These are phyloP conservation scores for Apostasia shenzhenica DNA, from an alignment of 106 monocot species.

Conservation along the genomic window DNA sequence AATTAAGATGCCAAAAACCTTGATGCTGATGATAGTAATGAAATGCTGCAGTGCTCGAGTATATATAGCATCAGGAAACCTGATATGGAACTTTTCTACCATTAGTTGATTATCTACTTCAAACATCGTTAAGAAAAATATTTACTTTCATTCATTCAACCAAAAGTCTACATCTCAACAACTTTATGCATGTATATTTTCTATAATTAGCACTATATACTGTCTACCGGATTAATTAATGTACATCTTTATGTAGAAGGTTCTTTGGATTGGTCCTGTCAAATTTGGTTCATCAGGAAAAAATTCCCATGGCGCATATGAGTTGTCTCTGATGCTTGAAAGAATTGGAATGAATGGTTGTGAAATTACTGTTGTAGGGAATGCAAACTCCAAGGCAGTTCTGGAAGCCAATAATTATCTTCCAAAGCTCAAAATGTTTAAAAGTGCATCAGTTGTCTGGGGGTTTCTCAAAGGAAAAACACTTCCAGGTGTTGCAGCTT, in stretches of 20 bases:
- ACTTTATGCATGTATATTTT: no score
- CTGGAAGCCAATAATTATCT: conserved; percentile 7
- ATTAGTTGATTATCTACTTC: no score
- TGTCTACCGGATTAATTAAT: no score
- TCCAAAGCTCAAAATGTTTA: conserved; percentile 31
- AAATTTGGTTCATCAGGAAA: conserved; percentile 28
- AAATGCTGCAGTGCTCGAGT: no score
- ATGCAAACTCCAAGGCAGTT: conserved; percentile 41
- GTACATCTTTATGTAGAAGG: conserved; percentile 34
- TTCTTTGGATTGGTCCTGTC: conserved; percentile 73
- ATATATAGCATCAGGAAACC: no score
- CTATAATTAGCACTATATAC: no score
- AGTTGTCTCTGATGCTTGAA: conserved; percentile 51
- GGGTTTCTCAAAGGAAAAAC: conserved; percentile 64
- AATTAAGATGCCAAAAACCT: no score
- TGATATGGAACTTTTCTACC: no score
- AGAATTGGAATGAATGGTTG: conserved; percentile 40
- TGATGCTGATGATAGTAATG: no score
- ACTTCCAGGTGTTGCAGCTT: conserved; percentile 78
- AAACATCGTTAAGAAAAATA: no score
- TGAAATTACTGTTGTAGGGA: conserved; percentile 60
- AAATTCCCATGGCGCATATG: conserved; percentile 27
- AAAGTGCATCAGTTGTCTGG: conserved; percentile 75
- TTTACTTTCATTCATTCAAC: no score
- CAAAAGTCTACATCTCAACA: no score